These are phyloP conservation scores for Dryadomyces quercus-mongolicae DNA, from an alignment of 2,329 filamentous ascomycete species.

Conservation along the genomic window DNA sequence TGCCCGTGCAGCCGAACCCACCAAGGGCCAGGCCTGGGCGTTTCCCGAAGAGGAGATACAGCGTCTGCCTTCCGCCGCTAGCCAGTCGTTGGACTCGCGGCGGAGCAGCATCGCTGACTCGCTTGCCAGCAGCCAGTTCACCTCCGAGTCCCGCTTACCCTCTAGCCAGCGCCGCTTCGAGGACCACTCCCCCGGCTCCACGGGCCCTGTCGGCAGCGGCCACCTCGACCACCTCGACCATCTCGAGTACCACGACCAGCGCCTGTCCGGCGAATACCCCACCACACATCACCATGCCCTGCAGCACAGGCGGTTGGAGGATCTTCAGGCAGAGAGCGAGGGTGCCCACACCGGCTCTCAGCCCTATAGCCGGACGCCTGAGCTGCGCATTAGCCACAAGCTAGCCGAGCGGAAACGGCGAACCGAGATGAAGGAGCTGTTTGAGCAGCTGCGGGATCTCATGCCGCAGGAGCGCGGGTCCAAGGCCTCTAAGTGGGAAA, in stretches of 20 bases:
- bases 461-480: conserved; percentile 72
- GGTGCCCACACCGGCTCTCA: conserved; percentile 44
- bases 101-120: conserved; percentile 69
- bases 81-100: conserved; percentile 47
- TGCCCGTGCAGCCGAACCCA: conserved; percentile 63
- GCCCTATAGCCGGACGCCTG: conserved; percentile 72
- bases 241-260: conserved; percentile 28
- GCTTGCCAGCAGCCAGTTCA: conserved; percentile 68
- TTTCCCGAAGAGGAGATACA: conserved; percentile 64
- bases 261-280: conserved; percentile 41
- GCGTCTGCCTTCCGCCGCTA: conserved; percentile 32
- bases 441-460: conserved; percentile 66
- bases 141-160: conserved; percentile 59
- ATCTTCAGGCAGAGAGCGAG: conserved; percentile 49
- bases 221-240: conserved; percentile 4
- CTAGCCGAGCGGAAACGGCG: conserved; percentile 72
- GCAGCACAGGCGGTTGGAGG: conserved; percentile 60
- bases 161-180: conserved; percentile 61
- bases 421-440: conserved; percentile 81
- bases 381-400: conserved; percentile 74
- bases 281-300: conserved; percentile 62
- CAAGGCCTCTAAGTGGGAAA: conserved; percentile 85
- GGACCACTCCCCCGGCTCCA: conserved; percentile 53
- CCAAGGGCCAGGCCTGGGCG: conserved; percentile 74
- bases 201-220: conserved; percentile 48